These are phyloP conservation scores for Boletus barrowsii DNA, from an alignment of 768 basidiomycete species.

Conservation along the genomic window DNA sequence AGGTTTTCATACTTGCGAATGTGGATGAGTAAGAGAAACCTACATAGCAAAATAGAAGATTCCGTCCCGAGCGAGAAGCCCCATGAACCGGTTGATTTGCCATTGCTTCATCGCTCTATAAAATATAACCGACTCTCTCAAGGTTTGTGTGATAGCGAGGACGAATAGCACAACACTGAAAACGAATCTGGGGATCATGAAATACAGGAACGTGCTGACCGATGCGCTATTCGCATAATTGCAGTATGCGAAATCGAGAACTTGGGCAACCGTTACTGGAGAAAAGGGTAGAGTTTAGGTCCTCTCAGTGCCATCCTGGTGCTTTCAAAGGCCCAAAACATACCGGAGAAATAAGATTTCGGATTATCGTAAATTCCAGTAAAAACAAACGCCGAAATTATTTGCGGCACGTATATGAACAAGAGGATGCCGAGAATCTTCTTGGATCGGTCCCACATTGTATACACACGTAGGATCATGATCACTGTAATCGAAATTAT, in stretches of 20 bases:
- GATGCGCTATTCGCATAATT: background rate
- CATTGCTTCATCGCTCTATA: background rate
- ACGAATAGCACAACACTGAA: background rate
- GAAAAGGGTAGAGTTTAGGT: background rate
- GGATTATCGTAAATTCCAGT: background rate
- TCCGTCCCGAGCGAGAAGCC: background rate
- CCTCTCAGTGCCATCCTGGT: too few relatives aligned
- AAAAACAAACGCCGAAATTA: background rate
- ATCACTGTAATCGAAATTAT: background rate
- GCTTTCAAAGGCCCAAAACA: background rate
- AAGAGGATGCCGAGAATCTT: conserved; percentile 1
- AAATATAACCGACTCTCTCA: background rate
- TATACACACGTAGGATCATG: conserved; percentile 8
- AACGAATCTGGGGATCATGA: background rate
- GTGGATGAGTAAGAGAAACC: background rate
- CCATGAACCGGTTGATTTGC: background rate
- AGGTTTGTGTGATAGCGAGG: background rate
- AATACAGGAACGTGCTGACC: background rate
- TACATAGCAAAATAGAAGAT: conserved; percentile 5
- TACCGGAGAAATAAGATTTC: background rate
- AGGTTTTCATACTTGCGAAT: background rate
- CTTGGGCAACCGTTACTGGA: background rate
- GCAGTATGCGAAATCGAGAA: background rate
- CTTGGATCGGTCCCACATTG: conserved; percentile 1
- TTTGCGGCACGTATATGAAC: background rate